Evolutionary conservation across 345 rosid species (phyloP), one percentile per base, ranked within the genome.

Genomic region (Corymbia maculata): DNA sequence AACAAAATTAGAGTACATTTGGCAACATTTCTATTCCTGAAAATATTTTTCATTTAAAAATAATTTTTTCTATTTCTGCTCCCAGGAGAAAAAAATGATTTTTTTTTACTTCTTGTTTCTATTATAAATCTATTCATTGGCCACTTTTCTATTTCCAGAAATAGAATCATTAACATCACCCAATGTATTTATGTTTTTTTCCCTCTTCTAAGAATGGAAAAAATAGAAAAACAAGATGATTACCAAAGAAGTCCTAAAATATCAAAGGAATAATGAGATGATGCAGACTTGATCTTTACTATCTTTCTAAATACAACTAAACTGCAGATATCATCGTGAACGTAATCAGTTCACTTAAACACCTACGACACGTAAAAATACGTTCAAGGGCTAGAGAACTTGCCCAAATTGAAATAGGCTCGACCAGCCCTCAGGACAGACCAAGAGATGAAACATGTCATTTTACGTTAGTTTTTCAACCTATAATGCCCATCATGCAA

Each of bases 141-240:
- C 28, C 28, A 55, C 5, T 22, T 22, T 55, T 4, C 61, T 55
- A 55, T 55, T 9, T 0, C 1, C 9, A 0, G 0, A 0, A 55
- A 1, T 55, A 55, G 12, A 55, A 55, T 19, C 21, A 55, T 4
- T 1, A 0, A 55, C 24, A 2, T 55, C 21, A 55, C 28, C 13
- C 21, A 55, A 55, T 0, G 1, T 1, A 55, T 36, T n/a, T n/a
- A n/a, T n/a, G n/a, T n/a, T n/a, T n/a, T n/a, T n/a, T 36, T 36
- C 42, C 4, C 42, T 36, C 2, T 36, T 36, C 42, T 4, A 36
- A 36, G 4, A 4, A 36, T 2, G 42, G 4, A 36, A 36, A 36
- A 36, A 36, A 36, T 36, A 4, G 2, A 36, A 36, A 36, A 36
- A 36, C 4, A 36, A 36, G 42, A 36, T 36, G 42, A 36, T 36